Evolutionary conservation across 2,329 filamentous ascomycete species (phyloP).

Genomic region (Monosporascus sp.): DNA sequence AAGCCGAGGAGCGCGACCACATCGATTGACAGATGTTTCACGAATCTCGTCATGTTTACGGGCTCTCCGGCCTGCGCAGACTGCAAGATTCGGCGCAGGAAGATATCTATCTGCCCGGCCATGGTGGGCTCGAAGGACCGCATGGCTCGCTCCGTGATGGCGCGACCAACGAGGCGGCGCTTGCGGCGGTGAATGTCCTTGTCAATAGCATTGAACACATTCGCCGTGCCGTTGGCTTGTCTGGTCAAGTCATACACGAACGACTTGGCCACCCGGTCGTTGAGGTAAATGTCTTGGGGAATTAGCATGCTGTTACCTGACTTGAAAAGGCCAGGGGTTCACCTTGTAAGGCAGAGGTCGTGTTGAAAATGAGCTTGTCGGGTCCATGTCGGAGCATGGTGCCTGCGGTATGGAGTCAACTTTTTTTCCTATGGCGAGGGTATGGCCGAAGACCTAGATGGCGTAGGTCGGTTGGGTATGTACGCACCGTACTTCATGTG

Average conservation of each 20-base stretch:
- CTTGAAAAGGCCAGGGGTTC: background rate
- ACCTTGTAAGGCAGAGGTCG: background rate
- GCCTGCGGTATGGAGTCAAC: background rate
- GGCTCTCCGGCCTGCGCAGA: background rate
- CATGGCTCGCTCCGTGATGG: background rate
- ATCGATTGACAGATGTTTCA: background rate
- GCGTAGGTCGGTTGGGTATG: too few species aligned
- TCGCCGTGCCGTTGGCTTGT: background rate
- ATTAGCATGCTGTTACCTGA: background rate
- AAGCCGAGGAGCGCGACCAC: background rate
- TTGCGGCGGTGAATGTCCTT: background rate
- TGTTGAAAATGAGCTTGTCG: background rate
- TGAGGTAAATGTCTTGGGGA: background rate
- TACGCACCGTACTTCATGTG: too few species aligned
- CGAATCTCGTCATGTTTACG: conserved; percentile 1
- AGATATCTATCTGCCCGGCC: background rate
- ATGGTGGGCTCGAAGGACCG: background rate
- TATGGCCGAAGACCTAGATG: too few species aligned
- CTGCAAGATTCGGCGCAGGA: background rate
- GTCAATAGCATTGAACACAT: background rate
- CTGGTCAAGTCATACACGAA: background rate
- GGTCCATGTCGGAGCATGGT: background rate
- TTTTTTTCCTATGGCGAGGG: too few species aligned
- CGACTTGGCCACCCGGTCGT: background rate
- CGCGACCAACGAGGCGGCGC: background rate